A percentile compares a stretch with the other conserved stretches of the same genome.
Evolutionary conservation across 1,284 basidiomycete genomes (phyloP).

Genomic region (Trichosporon sp.): DNA sequence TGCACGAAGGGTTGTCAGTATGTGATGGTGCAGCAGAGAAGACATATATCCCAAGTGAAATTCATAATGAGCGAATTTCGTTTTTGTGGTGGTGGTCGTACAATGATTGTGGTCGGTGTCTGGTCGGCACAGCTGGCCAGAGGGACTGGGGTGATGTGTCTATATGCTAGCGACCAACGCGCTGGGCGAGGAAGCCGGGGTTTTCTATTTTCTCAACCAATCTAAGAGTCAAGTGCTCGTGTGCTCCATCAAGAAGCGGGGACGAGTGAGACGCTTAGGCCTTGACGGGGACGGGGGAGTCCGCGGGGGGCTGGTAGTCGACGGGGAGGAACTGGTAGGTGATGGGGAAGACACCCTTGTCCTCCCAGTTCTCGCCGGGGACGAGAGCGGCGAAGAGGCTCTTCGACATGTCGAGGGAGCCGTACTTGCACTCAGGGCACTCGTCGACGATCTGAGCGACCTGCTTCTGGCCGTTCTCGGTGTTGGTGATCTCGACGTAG

Average conservation of each 20-base stretch:
- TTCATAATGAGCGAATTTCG: not conserved
- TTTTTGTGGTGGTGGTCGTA: not conserved
- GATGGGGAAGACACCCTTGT: conserved; percentile 53
- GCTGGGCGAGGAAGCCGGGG: not conserved
- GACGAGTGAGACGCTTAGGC: not conserved
- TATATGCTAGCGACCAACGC: conserved; percentile 8
- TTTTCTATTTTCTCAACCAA: not conserved
- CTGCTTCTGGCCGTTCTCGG: conserved; percentile 62
- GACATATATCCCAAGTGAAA: not conserved
- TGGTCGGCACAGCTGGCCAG: conserved; percentile 2
- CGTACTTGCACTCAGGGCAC: conserved; percentile 56
- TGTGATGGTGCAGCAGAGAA: not conserved
- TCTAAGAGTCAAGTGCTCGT: not conserved
- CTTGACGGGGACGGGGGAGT: not conserved
- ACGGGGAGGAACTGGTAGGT: conserved; percentile 15
- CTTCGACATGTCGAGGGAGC: conserved; percentile 59
- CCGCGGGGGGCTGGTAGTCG: conserved; percentile 3
- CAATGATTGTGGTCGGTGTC: conserved; percentile 9
- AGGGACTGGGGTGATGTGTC: not conserved
- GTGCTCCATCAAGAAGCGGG: conserved; percentile 3
- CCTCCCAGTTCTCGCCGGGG: conserved; percentile 36
- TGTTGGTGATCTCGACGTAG: conserved; percentile 68
- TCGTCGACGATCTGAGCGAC: conserved; percentile 64
- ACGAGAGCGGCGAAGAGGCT: conserved; percentile 54
- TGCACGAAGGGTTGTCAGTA: not conserved